phyloP scores from a whole-genome alignment of 2,329 filamentous ascomycete species.

The Xylaria sp. region DNA sequence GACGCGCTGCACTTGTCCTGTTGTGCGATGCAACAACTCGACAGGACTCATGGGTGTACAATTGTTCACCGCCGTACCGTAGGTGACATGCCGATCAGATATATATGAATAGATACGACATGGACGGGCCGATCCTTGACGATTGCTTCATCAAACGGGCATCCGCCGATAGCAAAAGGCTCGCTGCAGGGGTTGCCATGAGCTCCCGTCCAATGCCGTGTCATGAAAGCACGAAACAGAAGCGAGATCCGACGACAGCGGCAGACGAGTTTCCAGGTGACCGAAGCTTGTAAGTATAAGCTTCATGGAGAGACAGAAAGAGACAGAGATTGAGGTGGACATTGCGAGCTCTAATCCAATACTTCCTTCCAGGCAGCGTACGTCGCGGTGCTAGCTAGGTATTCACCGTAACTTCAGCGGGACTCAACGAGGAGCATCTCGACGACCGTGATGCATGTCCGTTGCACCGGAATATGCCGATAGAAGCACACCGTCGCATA shows the following conservation, averaged over 20 bases:
- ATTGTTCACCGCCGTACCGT: neutral
- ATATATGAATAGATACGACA: constrained; percentile 2
- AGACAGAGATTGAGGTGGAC: too few relatives aligned
- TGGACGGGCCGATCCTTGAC: neutral
- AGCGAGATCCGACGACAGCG: neutral
- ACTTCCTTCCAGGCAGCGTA: too few relatives aligned
- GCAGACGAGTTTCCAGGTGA: neutral
- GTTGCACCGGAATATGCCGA: neutral
- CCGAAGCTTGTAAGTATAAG: too few relatives aligned
- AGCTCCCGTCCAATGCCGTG: constrained; percentile 10
- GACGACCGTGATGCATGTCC: neutral
- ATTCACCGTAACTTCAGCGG: constrained; percentile 1
- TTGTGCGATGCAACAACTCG: neutral
- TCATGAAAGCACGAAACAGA: constrained; percentile 3
- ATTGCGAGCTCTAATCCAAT: too few relatives aligned
- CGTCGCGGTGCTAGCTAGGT: too few relatives aligned
- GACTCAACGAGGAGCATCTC: neutral
- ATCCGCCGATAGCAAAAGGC: neutral
- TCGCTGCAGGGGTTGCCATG: constrained; percentile 18
- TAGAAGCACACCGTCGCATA: too few relatives aligned
- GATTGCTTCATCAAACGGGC: neutral
- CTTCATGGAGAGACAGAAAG: too few relatives aligned
- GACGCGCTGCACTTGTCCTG: neutral
- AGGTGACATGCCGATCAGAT: neutral
- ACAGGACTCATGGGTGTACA: neutral